A percentile compares a stretch with the other conserved stretches of the same genome.
Evolutionary conservation across 2,329 filamentous ascomycete genomes (phyloP).

Genomic region (Fusarium albidum): DNA sequence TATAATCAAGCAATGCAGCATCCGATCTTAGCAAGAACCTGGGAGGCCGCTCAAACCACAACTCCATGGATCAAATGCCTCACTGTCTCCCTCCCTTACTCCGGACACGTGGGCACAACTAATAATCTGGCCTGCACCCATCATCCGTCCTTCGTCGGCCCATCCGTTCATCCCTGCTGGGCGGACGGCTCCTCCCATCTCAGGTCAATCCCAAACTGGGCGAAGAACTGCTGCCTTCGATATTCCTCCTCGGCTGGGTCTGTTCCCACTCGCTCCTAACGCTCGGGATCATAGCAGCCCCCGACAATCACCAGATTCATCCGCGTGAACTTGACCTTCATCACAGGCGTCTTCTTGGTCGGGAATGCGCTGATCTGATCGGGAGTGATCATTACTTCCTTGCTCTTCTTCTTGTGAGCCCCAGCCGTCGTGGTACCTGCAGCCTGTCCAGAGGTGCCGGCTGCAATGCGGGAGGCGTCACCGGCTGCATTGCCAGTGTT

Average conservation of each 20-base stretch:
- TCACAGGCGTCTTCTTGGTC: slow-evolving; percentile 95
- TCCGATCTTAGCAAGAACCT: neutral
- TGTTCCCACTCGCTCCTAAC: slow-evolving; percentile 42
- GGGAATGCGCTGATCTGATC: slow-evolving; percentile 96
- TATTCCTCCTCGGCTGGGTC: slow-evolving; percentile 17
- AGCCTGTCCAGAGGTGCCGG: slow-evolving; percentile 39
- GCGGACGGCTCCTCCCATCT: slow-evolving; percentile 13
- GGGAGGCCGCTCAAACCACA: neutral
- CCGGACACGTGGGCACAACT: neutral
- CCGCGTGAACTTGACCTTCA: slow-evolving; percentile 90
- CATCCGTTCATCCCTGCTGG: neutral
- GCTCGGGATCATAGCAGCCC: slow-evolving; percentile 70
- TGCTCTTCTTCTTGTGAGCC: slow-evolving; percentile 76
- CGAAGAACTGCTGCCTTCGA: slow-evolving; percentile 24
- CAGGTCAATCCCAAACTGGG: slow-evolving; percentile 31
- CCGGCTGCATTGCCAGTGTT: slow-evolving; percentile 37
- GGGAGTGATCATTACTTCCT: slow-evolving; percentile 88
- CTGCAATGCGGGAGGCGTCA: slow-evolving; percentile 42
- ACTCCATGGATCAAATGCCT: neutral
- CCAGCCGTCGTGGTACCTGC: slow-evolving; percentile 42
- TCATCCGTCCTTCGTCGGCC: neutral
- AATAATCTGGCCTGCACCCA: neutral
- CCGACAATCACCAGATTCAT: slow-evolving; percentile 95
- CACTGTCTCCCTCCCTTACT: neutral
- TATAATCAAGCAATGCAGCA: neutral